Base-by-base conservation (phyloP, 805 yeast species). In the Candida boidinii region DNA sequence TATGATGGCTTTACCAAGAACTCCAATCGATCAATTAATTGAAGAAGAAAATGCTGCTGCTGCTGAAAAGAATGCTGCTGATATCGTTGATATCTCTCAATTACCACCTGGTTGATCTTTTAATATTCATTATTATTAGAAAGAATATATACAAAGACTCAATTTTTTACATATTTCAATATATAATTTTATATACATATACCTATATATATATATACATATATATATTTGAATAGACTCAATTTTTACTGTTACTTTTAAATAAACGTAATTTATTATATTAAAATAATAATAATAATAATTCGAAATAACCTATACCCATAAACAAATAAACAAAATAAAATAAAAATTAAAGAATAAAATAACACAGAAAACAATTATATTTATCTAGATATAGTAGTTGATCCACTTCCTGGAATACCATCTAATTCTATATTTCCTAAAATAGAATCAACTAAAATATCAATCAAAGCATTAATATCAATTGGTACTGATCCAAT, bases 1-100 rank as follows among this genome's bases (percentile, higher is more conserved):
- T 64, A 85, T 90, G 94, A 87, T 92, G 90, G 98, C 97, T 8
- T 71, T 92, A 50, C 94, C 97, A 53, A 79, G 96, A 72, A 85
- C 97, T 31, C 96, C 95, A 27, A 63, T 87, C 46, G 84, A 79
- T 42, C 62, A 62, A 16, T 56, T 52, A 27, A 50, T 52, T 24
- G 62, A 56, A 27, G 70, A 62, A 14, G 70, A 64, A 16, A 76
- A 68, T 19, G 80, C 70, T 8, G 65, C 63, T 2, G 68, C 62
- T 10, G 64, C 65, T 21, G 60, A 62, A 12, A 64, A 64, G 40
- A 76, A 73, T 39, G 82, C 79, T 23, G 65, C 67, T 35, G 84
- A 81, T 35, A 73, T 76, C 45, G 94, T 87, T 39, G 97, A 90
- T 57, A 81, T 80, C 44, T 72, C 90, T 34, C 85, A 80, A 60